Evolutionary conservation across 2,329 filamentous ascomycete species (phyloP), one percentile per base, ranked within the genome.

Genomic region (Aureobasidium leucospermi): DNA sequence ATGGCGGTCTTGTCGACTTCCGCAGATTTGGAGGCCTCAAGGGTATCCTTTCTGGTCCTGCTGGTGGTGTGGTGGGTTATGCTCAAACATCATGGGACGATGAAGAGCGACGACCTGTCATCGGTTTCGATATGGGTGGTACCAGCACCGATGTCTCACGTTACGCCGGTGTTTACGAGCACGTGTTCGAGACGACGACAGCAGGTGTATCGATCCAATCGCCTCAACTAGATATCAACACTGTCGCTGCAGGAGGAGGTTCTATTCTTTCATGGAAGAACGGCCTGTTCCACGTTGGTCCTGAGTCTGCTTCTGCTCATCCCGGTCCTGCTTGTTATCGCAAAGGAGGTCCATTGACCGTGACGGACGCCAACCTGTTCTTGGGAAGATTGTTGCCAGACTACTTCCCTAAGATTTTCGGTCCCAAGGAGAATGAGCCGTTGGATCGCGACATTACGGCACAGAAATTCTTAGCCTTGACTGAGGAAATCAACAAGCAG

Each of bases 71-170:
- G 2, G 68, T 73, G 0, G 71, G 70, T 4, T 67, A 69, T 51
- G 64, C 66, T 3, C 65, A 66, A 49, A 70, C 71, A 1, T 74
- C 63, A 32, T 73, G 67, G 49, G 67, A 70, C 34, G n/a, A 60
- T 0, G 57, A 66, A 8, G 92, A 89, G 4, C 87, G 84, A 67
- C 88, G 83, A 1, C 66, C 70, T 5, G 62, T 73, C 1, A 66
- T 73, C 23, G 70, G 70, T 0, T 69, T 64, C 28, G 60, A 63
- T 41, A 62, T 63, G 62, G 69, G 69, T 34, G 69, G 69, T 13
- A 71, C 69, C 3, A 65, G 61, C 8, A 71, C 70, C 13, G 71
- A 73, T 62, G 66, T 71, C 10, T 69, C 65, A 9, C 64, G 70
- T n/a, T 73, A 67, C 57, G 70, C 64, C 31, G 70, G 69, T 31